Evolutionary conservation across 345 rosid species (phyloP).

Genomic region (Leavenworthia alabamica): DNA sequence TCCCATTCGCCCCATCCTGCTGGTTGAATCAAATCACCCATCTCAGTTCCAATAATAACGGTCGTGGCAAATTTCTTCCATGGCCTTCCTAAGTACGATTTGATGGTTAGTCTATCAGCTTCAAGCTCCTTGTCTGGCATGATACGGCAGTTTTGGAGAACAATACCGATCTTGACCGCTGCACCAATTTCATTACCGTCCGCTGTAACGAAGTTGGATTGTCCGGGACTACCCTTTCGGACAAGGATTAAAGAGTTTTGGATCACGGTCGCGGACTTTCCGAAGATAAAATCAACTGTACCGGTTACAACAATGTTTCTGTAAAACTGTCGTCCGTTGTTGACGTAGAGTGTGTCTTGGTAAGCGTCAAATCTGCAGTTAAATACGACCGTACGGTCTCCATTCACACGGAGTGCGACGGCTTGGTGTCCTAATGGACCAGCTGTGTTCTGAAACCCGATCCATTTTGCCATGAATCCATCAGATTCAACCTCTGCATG

Average conservation of each 20-base stretch:
- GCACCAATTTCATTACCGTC: conserved; percentile 34
- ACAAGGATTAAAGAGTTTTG: conserved; percentile 60
- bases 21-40: conserved; percentile 54
- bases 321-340: conserved; percentile 56
- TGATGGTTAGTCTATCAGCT: conserved; percentile 24
- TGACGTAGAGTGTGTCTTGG: conserved; percentile 63
- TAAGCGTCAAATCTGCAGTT: conserved; percentile 59
- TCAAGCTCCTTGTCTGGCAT: conserved; percentile 49
- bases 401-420: conserved; percentile 55
- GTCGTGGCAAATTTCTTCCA: conserved; percentile 56
- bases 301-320: conserved; percentile 65
- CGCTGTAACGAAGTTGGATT: conserved; percentile 56
- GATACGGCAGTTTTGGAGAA: conserved; percentile 70
- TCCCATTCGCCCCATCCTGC: conserved; percentile 54
- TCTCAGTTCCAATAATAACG: conserved; percentile 45
- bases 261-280: conserved; percentile 47
- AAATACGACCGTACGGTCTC: conserved; percentile 46
- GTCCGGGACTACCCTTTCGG: conserved; percentile 36
- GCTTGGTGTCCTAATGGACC: conserved; percentile 63
- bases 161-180: conserved; percentile 38
- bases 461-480: conserved; percentile 53
- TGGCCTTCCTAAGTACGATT: conserved; percentile 64
- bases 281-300: conserved; percentile 75
- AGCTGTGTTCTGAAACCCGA: conserved; percentile 65
- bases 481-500: conserved; percentile 49